Evolutionary conservation across 2,329 filamentous ascomycete species (phyloP), one percentile per base, ranked within the genome.

Genomic region (Microdochium nivale): DNA sequence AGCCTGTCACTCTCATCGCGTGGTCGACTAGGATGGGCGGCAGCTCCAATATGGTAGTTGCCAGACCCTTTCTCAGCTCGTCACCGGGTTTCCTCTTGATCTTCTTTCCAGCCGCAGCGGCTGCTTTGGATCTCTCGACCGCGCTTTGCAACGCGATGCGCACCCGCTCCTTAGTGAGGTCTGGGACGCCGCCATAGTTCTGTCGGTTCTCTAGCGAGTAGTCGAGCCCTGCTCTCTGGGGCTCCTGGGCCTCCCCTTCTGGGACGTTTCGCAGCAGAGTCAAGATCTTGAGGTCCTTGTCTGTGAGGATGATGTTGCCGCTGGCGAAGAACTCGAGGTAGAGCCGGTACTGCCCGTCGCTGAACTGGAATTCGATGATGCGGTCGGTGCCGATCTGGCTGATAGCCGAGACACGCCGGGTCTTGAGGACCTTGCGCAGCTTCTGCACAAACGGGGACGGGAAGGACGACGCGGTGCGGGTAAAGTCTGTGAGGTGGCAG

Each of bases 301-400:
- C 90, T 2, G 94, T 96, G 50, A 99, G 76, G 55, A 99, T 89
- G 54, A 99, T 86, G 65, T 99, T 99, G 47, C 94, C 94, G 50
- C 88, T 88, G 1, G 94, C 92, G 65, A 96, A 99, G 72, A 99
- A 99, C 70, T 99, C 94, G 25, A 99, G 74, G 65, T 90, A 96
- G 23, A 99, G 69, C 43, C 86, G 79, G 65, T 95, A 96, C 59
- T 85, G 79, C 11, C 94, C 94, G 73, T 97, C 90, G 60, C 88
- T 95, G 66, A 99, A 96, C 61, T 87, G 80, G 51, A 99, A 83
- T 66, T 97, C 90, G 50, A 99, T 85, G 55, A 99, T 87, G 50
- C 94, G 81, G 67, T 99, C 94, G 2, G 91, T 96, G 48, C 94
- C 94, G 49, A 99, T 80, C 69, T 99, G 94, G 1, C 77, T 73